Base-by-base conservation (phyloP, 176 grass and related monocot species). In the Phoenix dactylifera region DNA sequence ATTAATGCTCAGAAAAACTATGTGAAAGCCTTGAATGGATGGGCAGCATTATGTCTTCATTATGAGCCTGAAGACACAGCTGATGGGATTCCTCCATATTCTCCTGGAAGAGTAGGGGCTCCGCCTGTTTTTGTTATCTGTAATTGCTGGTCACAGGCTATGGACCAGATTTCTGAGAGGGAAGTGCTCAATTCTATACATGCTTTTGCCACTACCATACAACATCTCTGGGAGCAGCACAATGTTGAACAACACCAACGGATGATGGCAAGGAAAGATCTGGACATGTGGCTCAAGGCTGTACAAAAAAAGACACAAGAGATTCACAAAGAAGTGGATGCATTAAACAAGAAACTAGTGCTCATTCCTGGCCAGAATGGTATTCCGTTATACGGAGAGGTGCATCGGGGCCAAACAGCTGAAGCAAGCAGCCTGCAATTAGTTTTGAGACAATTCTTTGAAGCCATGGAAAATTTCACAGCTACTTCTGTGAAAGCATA, bases 71-170 rank as follows among this genome's bases (percentile, higher is more conserved):
- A 80, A 55, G 79, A 75, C 29, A 75, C 74, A 0, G 66, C 54
- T 0, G 81, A 92, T 61, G 81, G 87, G 51, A 59, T 71, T 50
- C 63, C 81, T 15, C 74, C 35, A 12, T 44, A 75, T 62, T 97
- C 93, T 17, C 93, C 92, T 0, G 29, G 75, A 49, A 77, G 78
- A 53, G 69, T 88, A 16, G 88, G 94, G 4, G 94, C 82, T 55
- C 94, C 94, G 0, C 20, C 76, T 4, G 78, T 98, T 26, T 98
- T 98, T 49, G 68, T 93, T 49, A 68, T 86, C 63, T 89, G 84
- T 70, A 89, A 93, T 55, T 75, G 28, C 67, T 98, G 94, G 94
- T 92, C 82, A 71, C 81, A 89, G 78, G 74, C 76, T 35, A 82
- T 98, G 66, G 82, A 92, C 15, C 67, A 16, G 57, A 73, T 88